These are phyloP conservation scores for Boeremia lycopersici DNA, from an alignment of 2,329 filamentous ascomycete genomes.

Conservation along the genomic window DNA sequence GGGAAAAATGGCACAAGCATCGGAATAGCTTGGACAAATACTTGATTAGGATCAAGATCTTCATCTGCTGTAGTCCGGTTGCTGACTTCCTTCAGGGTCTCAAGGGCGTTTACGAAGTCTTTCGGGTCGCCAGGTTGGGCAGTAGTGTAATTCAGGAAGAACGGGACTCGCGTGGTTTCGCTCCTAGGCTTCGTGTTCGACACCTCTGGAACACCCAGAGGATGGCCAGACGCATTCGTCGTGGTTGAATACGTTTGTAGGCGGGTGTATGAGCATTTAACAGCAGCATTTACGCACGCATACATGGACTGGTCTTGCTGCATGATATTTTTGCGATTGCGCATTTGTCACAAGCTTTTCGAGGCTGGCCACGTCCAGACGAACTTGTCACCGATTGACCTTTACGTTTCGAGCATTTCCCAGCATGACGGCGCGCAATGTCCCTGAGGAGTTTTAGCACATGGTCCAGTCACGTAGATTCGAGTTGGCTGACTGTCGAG, in stretches of 20 bases:
- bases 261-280: neutral
- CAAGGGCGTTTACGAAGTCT: neutral
- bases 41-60: neutral
- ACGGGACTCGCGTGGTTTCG: neutral
- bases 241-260: neutral
- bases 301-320: neutral
- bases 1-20: neutral
- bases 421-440: conserved; percentile 4
- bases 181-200: neutral
- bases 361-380: conserved; percentile 3
- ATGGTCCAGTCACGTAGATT: neutral
- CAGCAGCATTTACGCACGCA: neutral
- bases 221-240: too few species aligned
- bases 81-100: neutral
- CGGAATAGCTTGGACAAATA: neutral
- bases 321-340: neutral
- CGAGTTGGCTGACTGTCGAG: neutral
- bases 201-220: neutral
- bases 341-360: conserved; percentile 3
- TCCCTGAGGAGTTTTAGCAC: neutral
- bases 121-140: neutral
- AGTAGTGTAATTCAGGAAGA: conserved; percentile 4
- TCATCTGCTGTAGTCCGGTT: neutral
- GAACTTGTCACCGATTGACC: neutral
- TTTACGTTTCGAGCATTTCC: neutral